Base-by-base conservation (phyloP, 2,329 filamentous ascomycete species). In the Aspergillus costaricaensis region DNA sequence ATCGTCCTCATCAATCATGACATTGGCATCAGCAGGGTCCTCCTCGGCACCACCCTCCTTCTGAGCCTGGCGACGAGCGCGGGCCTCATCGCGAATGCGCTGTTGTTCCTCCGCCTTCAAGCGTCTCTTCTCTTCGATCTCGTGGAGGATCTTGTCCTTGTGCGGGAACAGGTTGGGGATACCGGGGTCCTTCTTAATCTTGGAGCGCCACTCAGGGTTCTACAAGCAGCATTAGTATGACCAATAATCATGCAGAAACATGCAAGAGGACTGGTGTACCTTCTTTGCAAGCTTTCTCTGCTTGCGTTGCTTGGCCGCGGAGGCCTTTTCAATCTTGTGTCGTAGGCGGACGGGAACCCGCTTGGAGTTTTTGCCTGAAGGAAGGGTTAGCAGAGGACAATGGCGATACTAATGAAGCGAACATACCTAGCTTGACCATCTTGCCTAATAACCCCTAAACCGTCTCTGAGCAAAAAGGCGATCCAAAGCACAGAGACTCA, bases 161-260 rank as follows among this genome's bases (percentile, higher is more conserved):
- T 95, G 97, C 0, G 95, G 95, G 80, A 97, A 99, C 38, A 97
- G 81, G 74, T 98, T 99, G 43, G 95, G 95, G 64, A 99, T 97
- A 52, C 95, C 95, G 23, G 94, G 95, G 72, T 99, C 95, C 82
- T 98, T 99, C 86, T 97, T 98, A 68, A 96, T 76, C 77, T 92
- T 91, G 61, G 92, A 93, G 69, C 91, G 88, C 92, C 95, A 98
- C 91, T 96, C 88, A 36, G 95, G 94, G 77, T 97, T 96, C 86
- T 86, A 4, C 44, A 30, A 58, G n/a, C 59, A 23, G 19, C 9
- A 56, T 67, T n/a, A 70, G 63, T 58, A 48, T 15, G 32, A 15
- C 19, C 4, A 30, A 25, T 17, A 32, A n/a, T 8, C 1, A 48
- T 30, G 54, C 4, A n/a, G 12, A 5, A 15, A 2, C 23, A 19